Percentiles rank a stretch among this genome's conserved stretches.
Conservation (phyloP, 2,329 filamentous ascomycete genomes). For the Pseudocercospora ulei region DNA sequence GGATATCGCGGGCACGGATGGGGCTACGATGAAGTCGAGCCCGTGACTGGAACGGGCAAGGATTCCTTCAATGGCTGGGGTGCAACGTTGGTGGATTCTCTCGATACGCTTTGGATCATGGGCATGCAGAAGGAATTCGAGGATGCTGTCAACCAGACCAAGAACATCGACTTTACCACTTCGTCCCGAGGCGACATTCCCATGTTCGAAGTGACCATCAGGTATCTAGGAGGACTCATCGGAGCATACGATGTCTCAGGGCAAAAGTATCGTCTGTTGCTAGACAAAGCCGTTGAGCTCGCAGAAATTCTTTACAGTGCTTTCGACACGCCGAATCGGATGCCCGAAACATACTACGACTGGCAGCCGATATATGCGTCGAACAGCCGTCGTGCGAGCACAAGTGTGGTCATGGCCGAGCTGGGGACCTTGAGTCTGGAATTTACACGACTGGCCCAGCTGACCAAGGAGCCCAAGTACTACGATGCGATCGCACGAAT, state of each 20-base stretch:
- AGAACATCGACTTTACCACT: conserved; percentile 72
- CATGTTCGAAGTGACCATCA: conserved; percentile 86
- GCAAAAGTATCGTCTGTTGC: conserved; percentile 55
- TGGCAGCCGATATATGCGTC: conserved; percentile 60
- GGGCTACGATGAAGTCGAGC: conserved; percentile 75
- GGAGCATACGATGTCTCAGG: conserved; percentile 77
- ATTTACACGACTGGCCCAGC: conserved; percentile 77
- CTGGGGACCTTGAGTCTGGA: conserved; percentile 74
- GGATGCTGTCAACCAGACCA: conserved; percentile 60
- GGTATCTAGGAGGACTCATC: conserved; percentile 78
- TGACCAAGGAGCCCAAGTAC: conserved; percentile 71
- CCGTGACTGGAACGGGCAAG: conserved; percentile 55
- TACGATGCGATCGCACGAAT: conserved; percentile 84
- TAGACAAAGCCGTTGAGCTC: conserved; percentile 69
- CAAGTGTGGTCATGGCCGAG: conserved; percentile 53
- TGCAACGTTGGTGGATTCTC: conserved; percentile 70
- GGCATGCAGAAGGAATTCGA: conserved; percentile 68
- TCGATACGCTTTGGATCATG: conserved; percentile 85
- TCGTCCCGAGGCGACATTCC: conserved; percentile 60
- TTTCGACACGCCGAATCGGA: conserved; percentile 87
- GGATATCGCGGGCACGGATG: conserved; percentile 74
- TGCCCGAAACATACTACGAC: conserved; percentile 72
- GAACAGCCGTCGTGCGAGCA: conserved; percentile 54
- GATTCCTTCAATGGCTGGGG: conserved; percentile 91
- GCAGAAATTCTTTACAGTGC: conserved; percentile 70